Conservation (phyloP, 352 stramenopile species). For the Globisporangium radiosum region DNA sequence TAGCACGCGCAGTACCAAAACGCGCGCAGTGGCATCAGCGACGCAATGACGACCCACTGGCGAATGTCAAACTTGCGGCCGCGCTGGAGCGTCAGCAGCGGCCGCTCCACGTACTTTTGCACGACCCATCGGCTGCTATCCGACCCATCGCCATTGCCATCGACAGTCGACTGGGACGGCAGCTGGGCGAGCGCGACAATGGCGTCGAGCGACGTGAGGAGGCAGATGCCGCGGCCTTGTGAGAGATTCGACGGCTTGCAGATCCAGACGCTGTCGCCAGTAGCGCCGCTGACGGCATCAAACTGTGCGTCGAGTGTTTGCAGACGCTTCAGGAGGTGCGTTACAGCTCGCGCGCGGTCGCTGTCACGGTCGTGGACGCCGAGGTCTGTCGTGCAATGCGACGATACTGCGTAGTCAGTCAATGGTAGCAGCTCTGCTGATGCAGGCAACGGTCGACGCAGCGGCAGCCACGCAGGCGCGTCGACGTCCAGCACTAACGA, state of each 20-base stretch:
- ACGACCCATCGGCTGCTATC: slow-evolving; percentile 44
- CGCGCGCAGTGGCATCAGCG: slow-evolving; percentile 36
- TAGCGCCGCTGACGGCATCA: slow-evolving; percentile 13
- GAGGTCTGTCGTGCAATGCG: not conserved
- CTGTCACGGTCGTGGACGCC: not conserved
- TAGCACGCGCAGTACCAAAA: slow-evolving; percentile 76
- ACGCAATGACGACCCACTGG: slow-evolving; percentile 80
- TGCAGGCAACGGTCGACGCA: not conserved
- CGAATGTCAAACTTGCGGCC: slow-evolving; percentile 82
- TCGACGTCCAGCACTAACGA: not conserved
- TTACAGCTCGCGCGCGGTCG: not conserved
- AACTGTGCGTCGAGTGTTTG: slow-evolving; percentile 36
- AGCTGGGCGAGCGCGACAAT: slow-evolving; percentile 16
- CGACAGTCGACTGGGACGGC: not conserved
- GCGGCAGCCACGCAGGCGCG: slow-evolving; percentile 1
- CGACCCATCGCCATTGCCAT: not conserved
- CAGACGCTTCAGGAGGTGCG: slow-evolving; percentile 18
- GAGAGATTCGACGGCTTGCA: slow-evolving; percentile 75
- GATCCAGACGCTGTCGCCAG: slow-evolving; percentile 60
- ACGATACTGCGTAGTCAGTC: too few relatives aligned
- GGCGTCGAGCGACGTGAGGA: slow-evolving; percentile 32
- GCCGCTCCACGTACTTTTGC: slow-evolving; percentile 85
- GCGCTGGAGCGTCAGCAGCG: slow-evolving; percentile 37
- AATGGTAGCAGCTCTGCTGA: too few relatives aligned
- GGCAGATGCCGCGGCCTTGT: slow-evolving; percentile 58